Evolutionary conservation across 2,329 filamentous ascomycete species (phyloP), one percentile per base, ranked within the genome.

Genomic region (Pseudopyrenochaeta lycopersici): DNA sequence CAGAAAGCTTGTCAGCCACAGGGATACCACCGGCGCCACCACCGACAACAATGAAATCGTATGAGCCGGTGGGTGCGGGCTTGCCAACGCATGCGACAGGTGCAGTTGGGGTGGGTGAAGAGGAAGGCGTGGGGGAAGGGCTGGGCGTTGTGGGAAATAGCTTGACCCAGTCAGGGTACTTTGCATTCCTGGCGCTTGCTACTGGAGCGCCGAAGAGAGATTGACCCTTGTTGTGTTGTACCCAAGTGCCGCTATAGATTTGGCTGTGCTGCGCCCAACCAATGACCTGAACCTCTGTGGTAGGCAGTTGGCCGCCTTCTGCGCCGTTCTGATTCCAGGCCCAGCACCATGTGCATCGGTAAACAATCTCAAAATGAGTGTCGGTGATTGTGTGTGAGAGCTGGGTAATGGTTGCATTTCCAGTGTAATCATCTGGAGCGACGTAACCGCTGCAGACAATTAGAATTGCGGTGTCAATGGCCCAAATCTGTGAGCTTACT

Each of bases 1-100:
- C 85, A 29, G 85, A 86, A 23, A 90, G 82, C 66, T 83, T 83
- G 72, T 87, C 85, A 3, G 82, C 81, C 18, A 81, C 70, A 1
- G 86, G 85, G 32, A 88, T 82, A 46, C 87, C 87, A 44, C 82
- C 85, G 5, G 86, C 84, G 57, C 87, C 87, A n/a, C 77, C 83
- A 3, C 87, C 87, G 27, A 88, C 81, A 29, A 89, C 78, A 46
- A 89, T 85, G 73, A 88, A 89, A 68, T 89, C 86, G 62, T 82
- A 88, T 0, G 81, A 78, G 9, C 75, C 76, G 48, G 76, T 78
- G 58, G 78, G 66, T 46, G 73, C 73, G 14, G 66, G 57, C 46
- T 68, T 60, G 7, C 75, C 77, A 14, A 64, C 68, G 29, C 78
- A 78, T 4, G 75, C 63, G 2, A 72, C 69, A 9, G 75, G 72